Percentiles rank a stretch among this genome's conserved stretches.
Evolutionary conservation across 2,329 filamentous ascomycete species (phyloP).

Genomic region (Microsporum canis): DNA sequence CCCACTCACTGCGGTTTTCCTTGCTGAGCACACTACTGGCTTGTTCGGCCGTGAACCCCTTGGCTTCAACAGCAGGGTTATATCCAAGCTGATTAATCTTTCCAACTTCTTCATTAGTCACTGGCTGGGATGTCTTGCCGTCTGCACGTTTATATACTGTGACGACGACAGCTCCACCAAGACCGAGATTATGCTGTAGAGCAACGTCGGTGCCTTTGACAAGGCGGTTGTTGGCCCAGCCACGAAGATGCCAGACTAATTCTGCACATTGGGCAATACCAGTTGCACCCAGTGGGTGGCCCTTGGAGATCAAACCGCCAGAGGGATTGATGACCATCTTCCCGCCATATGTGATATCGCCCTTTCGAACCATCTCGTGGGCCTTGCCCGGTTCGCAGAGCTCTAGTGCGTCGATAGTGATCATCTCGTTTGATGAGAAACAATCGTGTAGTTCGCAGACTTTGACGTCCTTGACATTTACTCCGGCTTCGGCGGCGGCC

Average conservation of each 20-base stretch:
- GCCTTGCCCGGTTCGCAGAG: conserved; percentile 70
- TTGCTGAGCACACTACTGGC: conserved; percentile 58
- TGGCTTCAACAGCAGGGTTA: conserved; percentile 82
- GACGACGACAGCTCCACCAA: conserved; percentile 82
- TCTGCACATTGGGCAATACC: conserved; percentile 95
- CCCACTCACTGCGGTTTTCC: conserved; percentile 59
- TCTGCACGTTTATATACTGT: conserved; percentile 82
- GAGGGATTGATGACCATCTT: conserved; percentile 80
- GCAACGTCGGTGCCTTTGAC: conserved; percentile 58
- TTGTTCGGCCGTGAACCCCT: conserved; percentile 73
- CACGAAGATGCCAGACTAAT: conserved; percentile 86
- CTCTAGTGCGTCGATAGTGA: conserved; percentile 75
- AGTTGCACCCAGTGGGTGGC: conserved; percentile 84
- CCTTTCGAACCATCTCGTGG: conserved; percentile 75
- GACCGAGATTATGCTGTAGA: conserved; percentile 84
- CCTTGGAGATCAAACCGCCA: conserved; percentile 89
- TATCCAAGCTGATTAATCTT: conserved; percentile 64
- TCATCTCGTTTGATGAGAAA: conserved; percentile 91
- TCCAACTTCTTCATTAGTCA: conserved; percentile 55
- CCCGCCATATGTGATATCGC: conserved; percentile 85
- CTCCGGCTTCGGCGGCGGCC: conserved; percentile 60
- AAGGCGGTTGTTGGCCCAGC: conserved; percentile 86
- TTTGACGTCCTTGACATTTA: conserved; percentile 55
- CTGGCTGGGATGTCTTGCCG: conserved; percentile 49
- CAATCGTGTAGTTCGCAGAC: conserved; percentile 94